A percentile compares a stretch with the other conserved stretches of the same genome.
These are phyloP conservation scores for Baorangia bicolor DNA, from an alignment of 768 basidiomycete species.

Conservation along the genomic window DNA sequence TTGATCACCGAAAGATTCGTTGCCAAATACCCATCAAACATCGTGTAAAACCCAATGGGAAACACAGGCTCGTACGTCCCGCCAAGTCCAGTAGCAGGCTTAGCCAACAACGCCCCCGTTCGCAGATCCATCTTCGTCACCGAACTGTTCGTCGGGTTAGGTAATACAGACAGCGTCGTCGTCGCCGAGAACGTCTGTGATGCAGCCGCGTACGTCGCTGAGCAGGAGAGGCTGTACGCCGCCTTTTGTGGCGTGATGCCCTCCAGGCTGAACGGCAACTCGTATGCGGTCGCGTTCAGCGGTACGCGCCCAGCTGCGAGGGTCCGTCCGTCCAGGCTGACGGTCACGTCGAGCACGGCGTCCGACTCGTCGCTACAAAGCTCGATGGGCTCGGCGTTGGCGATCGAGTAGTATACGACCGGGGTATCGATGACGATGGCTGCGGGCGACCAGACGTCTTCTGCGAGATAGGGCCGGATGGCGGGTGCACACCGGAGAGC, in stretches of 20 bases:
- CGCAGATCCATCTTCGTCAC: slow-evolving; percentile 66
- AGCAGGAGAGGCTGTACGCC: slow-evolving; percentile 31
- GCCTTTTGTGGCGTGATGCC: slow-evolving; percentile 42
- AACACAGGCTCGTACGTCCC: slow-evolving; percentile 51
- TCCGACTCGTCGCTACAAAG: slow-evolving; percentile 24
- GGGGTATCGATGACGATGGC: slow-evolving; percentile 54
- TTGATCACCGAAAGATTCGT: slow-evolving; percentile 27
- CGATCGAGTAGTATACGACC: slow-evolving; percentile 46
- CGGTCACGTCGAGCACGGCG: slow-evolving; percentile 38
- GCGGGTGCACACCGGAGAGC: slow-evolving; percentile 59
- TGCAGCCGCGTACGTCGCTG: slow-evolving; percentile 31
- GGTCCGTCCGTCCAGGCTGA: slow-evolving; percentile 44
- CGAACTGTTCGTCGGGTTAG: slow-evolving; percentile 48
- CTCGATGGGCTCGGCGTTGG: slow-evolving; percentile 44
- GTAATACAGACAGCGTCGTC: slow-evolving; percentile 48
- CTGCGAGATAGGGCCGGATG: slow-evolving; percentile 58
- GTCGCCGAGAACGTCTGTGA: slow-evolving; percentile 45
- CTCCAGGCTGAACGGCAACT: slow-evolving; percentile 49
- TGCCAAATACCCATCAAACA: slow-evolving; percentile 35
- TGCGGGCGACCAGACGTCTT: slow-evolving; percentile 44
- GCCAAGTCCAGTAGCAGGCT: slow-evolving; percentile 48
- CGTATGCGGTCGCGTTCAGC: slow-evolving; percentile 50
- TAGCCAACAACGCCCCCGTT: slow-evolving; percentile 54
- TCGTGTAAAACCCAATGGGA: slow-evolving; percentile 46
- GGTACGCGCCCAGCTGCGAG: slow-evolving; percentile 46